These are phyloP conservation scores for Amphirosellinia nigrospora DNA, from an alignment of 495 filamentous ascomycete species.

Conservation along the genomic window DNA sequence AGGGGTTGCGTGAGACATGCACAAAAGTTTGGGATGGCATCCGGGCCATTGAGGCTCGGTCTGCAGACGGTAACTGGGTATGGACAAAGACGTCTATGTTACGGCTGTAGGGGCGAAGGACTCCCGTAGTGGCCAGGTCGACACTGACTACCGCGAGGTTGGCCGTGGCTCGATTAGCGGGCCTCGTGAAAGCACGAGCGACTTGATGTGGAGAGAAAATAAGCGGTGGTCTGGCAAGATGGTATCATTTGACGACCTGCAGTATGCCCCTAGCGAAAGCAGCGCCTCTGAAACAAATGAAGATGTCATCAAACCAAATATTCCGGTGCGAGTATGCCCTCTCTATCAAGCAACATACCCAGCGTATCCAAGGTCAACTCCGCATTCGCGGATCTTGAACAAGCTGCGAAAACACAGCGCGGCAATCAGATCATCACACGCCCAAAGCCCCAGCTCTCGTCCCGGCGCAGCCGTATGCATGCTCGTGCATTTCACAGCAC, in stretches of 20 bases:
- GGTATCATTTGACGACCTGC: conserved; percentile 39
- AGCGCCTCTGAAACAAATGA: neutral
- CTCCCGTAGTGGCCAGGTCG: conserved; percentile 28
- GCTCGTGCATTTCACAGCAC: conserved; percentile 30
- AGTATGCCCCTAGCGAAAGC: conserved; percentile 23
- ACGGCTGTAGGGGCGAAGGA: conserved; percentile 52
- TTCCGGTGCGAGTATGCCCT: neutral
- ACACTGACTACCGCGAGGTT: conserved; percentile 43
- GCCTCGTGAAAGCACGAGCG: conserved; percentile 40
- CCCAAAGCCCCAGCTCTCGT: neutral
- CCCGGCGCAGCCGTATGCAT: neutral
- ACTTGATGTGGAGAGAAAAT: conserved; percentile 26
- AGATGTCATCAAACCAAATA: neutral
- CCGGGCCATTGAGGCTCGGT: conserved; percentile 39
- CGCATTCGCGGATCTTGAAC: conserved; percentile 26
- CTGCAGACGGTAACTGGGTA: conserved; percentile 44
- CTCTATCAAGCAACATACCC: neutral
- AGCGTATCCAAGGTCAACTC: neutral
- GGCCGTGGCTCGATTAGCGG: conserved; percentile 49
- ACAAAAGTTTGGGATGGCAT: conserved; percentile 45
- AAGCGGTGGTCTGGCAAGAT: conserved; percentile 35
- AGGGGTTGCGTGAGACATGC: conserved; percentile 45
- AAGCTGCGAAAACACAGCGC: neutral
- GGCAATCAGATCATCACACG: neutral
- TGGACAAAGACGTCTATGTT: conserved; percentile 56